Evolutionary conservation across 805 yeast genomes (phyloP).

Genomic region (Candida orba): DNA sequence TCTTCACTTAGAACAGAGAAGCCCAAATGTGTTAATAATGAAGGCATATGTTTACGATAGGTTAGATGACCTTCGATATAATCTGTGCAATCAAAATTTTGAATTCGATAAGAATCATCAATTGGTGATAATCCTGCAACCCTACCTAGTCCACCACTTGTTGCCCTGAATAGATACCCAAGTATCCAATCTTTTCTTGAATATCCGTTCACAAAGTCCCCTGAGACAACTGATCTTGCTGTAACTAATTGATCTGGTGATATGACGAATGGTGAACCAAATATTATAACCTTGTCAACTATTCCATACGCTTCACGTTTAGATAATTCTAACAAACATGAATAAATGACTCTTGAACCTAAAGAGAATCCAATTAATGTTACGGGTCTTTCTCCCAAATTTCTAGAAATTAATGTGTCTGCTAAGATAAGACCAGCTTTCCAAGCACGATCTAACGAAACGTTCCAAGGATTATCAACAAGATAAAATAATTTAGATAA

Average conservation of each 20-base stretch:
- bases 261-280: slow-evolving; percentile 85
- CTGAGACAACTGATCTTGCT: slow-evolving; percentile 83
- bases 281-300: slow-evolving; percentile 77
- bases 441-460: slow-evolving; percentile 96
- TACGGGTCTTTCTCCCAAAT: slow-evolving; percentile 86
- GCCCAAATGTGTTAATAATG: slow-evolving; percentile 56
- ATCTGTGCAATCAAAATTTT: slow-evolving; percentile 83
- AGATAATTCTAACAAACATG: slow-evolving; percentile 82
- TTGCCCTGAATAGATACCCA: slow-evolving; percentile 91
- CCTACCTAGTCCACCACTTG: slow-evolving; percentile 88
- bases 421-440: slow-evolving; percentile 88
- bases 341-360: slow-evolving; percentile 87
- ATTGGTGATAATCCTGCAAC: slow-evolving; percentile 86
- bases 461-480: slow-evolving; percentile 97
- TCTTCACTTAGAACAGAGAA: slow-evolving; percentile 86
- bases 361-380: slow-evolving; percentile 90
- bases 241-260: slow-evolving; percentile 68
- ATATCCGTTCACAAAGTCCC: slow-evolving; percentile 83
- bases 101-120: slow-evolving; percentile 55
- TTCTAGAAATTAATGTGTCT: slow-evolving; percentile 79
- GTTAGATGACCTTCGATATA: slow-evolving; percentile 93
- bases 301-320: slow-evolving; percentile 81
- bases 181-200: slow-evolving; percentile 93
- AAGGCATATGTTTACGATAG: slow-evolving; percentile 92
- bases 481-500: slow-evolving; percentile 82